These are phyloP conservation scores for Aspergillus pseudoterreus DNA, from an alignment of 2,329 filamentous ascomycete genomes.

Conservation along the genomic window DNA sequence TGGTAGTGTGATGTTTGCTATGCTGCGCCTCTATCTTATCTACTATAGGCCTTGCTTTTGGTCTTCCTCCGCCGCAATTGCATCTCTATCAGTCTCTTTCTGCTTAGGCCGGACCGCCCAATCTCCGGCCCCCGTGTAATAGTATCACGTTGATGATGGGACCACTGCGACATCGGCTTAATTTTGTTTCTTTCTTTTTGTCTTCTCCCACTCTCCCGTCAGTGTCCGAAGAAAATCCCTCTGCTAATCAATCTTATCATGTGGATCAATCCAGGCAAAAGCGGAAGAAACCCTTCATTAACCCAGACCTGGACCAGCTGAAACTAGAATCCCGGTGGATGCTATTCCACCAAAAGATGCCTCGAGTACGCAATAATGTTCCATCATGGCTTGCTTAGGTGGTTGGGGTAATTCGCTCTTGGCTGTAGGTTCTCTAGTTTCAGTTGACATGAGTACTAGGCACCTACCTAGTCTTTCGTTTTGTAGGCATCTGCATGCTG, in stretches of 20 bases:
- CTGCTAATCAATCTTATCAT: constrained; percentile 22
- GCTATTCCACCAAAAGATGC: background rate
- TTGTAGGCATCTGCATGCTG: too few relatives aligned
- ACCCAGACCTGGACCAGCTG: background rate
- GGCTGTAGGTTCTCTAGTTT: too few relatives aligned
- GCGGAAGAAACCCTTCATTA: constrained; percentile 3
- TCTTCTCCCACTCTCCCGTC: background rate
- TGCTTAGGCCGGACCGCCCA: background rate
- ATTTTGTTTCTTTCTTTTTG: too few relatives aligned
- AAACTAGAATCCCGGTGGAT: constrained; percentile 4
- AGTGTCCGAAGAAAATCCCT: background rate
- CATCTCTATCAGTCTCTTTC: background rate
- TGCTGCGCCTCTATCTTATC: too few relatives aligned
- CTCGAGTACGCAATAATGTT: background rate
- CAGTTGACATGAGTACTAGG: too few relatives aligned
- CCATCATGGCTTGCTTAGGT: background rate
- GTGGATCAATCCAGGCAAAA: constrained; percentile 13
- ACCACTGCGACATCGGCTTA: background rate
- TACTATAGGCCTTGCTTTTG: too few relatives aligned
- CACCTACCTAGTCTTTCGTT: too few relatives aligned
- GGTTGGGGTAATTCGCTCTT: too few relatives aligned
- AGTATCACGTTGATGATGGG: background rate
- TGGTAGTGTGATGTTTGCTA: too few relatives aligned
- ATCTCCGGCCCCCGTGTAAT: background rate
- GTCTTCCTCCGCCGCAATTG: too few relatives aligned